Evolutionary conservation across 352 stramenopile genomes (phyloP).

Genomic region (Globisporangium takayamanum): DNA sequence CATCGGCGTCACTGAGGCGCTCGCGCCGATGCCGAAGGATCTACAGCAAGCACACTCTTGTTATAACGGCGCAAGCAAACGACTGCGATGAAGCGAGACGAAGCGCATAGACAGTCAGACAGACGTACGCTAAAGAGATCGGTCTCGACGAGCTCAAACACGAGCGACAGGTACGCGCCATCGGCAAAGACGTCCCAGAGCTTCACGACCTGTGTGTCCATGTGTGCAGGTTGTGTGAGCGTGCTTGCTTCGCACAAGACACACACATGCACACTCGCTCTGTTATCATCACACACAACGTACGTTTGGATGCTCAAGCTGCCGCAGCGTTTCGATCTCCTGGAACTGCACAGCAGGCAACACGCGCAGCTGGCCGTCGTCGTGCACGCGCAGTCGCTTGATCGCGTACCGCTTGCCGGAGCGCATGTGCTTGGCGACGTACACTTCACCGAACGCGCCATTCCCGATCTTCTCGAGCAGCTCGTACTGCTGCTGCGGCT

Average conservation of each 20-base stretch:
- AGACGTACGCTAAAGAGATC: conserved; percentile 43
- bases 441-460: conserved; percentile 66
- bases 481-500: conserved; percentile 36
- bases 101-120: too few species aligned
- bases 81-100: not conserved
- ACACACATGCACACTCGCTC: not conserved
- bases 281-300: not conserved
- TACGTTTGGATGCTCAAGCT: conserved; percentile 67
- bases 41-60: conserved; percentile 2
- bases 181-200: conserved; percentile 54
- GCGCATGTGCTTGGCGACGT: conserved; percentile 33
- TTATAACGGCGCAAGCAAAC: not conserved
- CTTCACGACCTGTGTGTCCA: conserved; percentile 42
- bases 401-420: conserved; percentile 40
- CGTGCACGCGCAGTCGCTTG: conserved; percentile 49
- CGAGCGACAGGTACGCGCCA: conserved; percentile 47
- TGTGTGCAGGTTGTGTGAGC: not conserved
- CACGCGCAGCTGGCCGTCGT: conserved; percentile 36
- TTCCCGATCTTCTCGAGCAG: conserved; percentile 60
- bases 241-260: not conserved
- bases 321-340: conserved; percentile 68
- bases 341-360: conserved; percentile 60
- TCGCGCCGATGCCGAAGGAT: conserved; percentile 35
- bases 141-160: conserved; percentile 65
- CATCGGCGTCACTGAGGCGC: conserved; percentile 32